Evolutionary conservation across 108 stramenopile species (phyloP).

Genomic region (Parmales sp.): DNA sequence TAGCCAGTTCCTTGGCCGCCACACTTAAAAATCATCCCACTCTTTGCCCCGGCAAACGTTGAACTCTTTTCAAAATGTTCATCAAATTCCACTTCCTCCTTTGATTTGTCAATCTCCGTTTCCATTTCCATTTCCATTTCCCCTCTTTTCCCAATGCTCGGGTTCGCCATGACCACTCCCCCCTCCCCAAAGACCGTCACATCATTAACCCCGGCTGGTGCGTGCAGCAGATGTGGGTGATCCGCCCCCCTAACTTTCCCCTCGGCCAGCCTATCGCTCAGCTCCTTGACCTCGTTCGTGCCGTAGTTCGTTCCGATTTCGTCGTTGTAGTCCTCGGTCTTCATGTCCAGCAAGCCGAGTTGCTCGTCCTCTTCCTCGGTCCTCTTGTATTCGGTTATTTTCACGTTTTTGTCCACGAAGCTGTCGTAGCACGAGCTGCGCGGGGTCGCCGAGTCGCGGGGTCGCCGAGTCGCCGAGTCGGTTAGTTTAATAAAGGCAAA

Average conservation of each 20-base stretch:
- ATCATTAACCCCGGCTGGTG: constrained; percentile 27
- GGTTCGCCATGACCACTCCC: constrained; percentile 18
- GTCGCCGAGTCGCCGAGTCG: background rate
- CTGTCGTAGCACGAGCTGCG: constrained; percentile 9
- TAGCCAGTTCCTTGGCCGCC: constrained; percentile 22
- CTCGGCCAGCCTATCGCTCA: constrained; percentile 19
- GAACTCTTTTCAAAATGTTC: constrained; percentile 5
- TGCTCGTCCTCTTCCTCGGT: constrained; percentile 48
- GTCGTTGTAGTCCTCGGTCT: constrained; percentile 28
- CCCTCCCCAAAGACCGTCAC: constrained; percentile 22
- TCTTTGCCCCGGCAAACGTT: background rate
- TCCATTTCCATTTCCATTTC: background rate
- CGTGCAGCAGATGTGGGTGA: constrained; percentile 29
- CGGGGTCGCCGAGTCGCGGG: background rate
- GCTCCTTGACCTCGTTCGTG: constrained; percentile 22
- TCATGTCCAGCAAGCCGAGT: constrained; percentile 53
- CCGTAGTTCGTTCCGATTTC: constrained; percentile 15
- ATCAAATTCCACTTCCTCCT: background rate
- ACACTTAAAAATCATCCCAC: constrained; percentile 19
- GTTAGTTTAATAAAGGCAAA: background rate
- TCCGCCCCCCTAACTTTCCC: constrained; percentile 25
- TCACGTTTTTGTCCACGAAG: constrained; percentile 28
- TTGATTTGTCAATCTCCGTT: constrained; percentile 9
- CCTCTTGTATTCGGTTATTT: constrained; percentile 40
- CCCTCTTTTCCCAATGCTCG: constrained; percentile 9